Evolutionary conservation across 441 rosid genomes (phyloP).

Genomic region (Bocquillonia castaneifolia): DNA sequence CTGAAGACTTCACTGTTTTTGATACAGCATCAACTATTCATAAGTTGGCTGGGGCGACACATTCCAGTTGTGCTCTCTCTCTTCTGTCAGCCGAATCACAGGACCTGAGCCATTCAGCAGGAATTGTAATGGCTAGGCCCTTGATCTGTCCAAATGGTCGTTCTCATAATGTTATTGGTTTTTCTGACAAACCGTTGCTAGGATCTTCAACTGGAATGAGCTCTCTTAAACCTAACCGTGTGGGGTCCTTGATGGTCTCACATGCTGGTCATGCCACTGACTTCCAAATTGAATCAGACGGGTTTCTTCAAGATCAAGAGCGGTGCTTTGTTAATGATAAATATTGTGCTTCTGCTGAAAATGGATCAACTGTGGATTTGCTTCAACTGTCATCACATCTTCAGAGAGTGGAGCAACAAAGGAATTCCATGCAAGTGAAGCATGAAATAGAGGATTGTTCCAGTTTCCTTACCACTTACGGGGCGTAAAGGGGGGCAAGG

Average conservation of each 20-base stretch:
- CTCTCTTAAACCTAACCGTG: slow-evolving; percentile 19
- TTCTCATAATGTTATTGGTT: slow-evolving; percentile 15
- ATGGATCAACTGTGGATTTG: slow-evolving; percentile 53
- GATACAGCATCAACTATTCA: slow-evolving; percentile 34
- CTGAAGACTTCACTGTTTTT: slow-evolving; percentile 28
- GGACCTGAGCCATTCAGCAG: slow-evolving; percentile 34
- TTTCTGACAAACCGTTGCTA: slow-evolving; percentile 22
- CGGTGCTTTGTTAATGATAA: slow-evolving; percentile 23
- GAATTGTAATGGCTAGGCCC: slow-evolving; percentile 32
- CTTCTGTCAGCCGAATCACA: slow-evolving; percentile 85
- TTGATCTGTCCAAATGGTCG: slow-evolving; percentile 28
- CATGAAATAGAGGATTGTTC: slow-evolving; percentile 44
- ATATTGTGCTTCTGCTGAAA: slow-evolving; percentile 29
- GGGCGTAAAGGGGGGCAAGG: slow-evolving; percentile 23
- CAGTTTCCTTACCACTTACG: slow-evolving; percentile 33
- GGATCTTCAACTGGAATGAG: slow-evolving; percentile 25
- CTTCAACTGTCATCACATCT: slow-evolving; percentile 68
- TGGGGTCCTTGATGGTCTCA: slow-evolving; percentile 24
- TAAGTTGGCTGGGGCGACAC: slow-evolving; percentile 38
- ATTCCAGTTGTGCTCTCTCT: slow-evolving; percentile 78
- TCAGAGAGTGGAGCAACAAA: slow-evolving; percentile 63
- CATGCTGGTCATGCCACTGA: slow-evolving; percentile 21
- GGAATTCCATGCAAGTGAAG: slow-evolving; percentile 44
- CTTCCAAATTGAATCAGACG: slow-evolving; percentile 24
- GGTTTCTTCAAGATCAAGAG: slow-evolving; percentile 26